A percentile compares a stretch with the other conserved stretches of the same genome.
Evolutionary conservation across 2,329 filamentous ascomycete genomes (phyloP).

Genomic region (Periconia digitata): DNA sequence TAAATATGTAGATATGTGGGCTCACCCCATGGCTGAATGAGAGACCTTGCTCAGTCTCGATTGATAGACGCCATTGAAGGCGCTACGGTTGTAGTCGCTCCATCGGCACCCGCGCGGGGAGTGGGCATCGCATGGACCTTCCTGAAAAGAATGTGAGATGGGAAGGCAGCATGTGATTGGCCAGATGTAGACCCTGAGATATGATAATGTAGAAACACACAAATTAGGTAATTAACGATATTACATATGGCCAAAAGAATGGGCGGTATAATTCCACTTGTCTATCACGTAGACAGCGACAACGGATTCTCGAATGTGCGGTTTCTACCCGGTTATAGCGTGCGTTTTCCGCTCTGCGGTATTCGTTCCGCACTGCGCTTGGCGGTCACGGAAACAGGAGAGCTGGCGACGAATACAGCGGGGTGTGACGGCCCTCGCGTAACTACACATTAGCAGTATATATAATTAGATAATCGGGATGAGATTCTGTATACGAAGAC

Average conservation of each 20-base stretch:
- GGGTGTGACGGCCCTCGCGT: too few species aligned
- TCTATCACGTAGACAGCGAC: too few species aligned
- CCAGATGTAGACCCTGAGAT: slow-evolving; percentile 14
- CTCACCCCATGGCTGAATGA: background rate
- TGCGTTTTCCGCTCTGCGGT: background rate
- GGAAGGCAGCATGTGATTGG: background rate
- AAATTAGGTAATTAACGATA: too few species aligned
- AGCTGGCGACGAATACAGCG: background rate
- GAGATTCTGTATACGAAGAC: background rate
- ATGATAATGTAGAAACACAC: too few species aligned
- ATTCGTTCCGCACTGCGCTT: background rate
- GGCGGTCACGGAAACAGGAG: too few species aligned
- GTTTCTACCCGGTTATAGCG: too few species aligned
- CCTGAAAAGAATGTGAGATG: background rate
- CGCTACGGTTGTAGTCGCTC: background rate
- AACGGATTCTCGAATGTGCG: too few species aligned
- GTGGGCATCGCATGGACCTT: slow-evolving; percentile 1
- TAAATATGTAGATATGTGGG: background rate
- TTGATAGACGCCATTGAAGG: background rate
- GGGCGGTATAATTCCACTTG: too few species aligned
- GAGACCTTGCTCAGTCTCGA: background rate
- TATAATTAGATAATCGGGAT: background rate
- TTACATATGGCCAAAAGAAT: too few species aligned
- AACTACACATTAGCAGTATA: too few species aligned
- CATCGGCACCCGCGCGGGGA: background rate